phyloP scores from a whole-genome alignment of 2,329 filamentous ascomycete genomes.

The Aspergillus calidoustus region DNA sequence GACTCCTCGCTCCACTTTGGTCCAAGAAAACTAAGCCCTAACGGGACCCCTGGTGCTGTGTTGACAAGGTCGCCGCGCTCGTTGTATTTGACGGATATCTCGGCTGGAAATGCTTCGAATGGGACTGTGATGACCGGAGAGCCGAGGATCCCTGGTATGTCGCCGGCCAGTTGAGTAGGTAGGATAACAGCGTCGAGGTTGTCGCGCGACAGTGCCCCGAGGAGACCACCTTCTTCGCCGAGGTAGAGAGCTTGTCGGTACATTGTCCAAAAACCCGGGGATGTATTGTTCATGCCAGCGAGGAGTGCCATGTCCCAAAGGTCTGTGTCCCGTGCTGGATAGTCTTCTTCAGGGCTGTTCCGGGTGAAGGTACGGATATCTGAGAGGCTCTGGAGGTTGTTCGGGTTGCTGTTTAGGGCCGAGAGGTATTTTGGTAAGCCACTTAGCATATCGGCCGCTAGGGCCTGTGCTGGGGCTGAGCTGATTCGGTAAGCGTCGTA shows the following conservation, averaged over 20 bases:
- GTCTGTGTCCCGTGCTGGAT: constrained; percentile 62
- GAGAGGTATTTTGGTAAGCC: constrained; percentile 62
- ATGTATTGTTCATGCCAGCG: constrained; percentile 60
- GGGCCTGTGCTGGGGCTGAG: constrained; percentile 45
- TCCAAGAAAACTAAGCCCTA: constrained; percentile 69
- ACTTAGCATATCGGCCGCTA: constrained; percentile 63
- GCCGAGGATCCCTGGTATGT: constrained; percentile 61
- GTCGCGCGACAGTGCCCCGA: constrained; percentile 62
- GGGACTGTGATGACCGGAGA: constrained; percentile 67
- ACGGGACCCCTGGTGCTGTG: constrained; percentile 60
- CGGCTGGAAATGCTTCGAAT: constrained; percentile 59
- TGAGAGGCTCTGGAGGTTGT: constrained; percentile 56
- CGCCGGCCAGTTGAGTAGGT: constrained; percentile 56
- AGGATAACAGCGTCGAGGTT: constrained; percentile 66
- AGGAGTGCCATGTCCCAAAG: constrained; percentile 60
- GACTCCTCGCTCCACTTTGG: constrained; percentile 63
- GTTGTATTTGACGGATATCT: constrained; percentile 48
- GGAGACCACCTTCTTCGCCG: constrained; percentile 63
- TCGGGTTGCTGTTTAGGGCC: constrained; percentile 62
- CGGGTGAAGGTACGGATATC: constrained; percentile 63
- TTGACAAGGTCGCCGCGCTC: constrained; percentile 56
- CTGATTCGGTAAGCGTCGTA: constrained; percentile 51
- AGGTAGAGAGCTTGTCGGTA: constrained; percentile 60
- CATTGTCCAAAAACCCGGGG: constrained; percentile 60
- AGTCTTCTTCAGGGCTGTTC: constrained; percentile 58